These are phyloP conservation scores for Leptographium procerum DNA, from an alignment of 2,329 filamentous ascomycete genomes.

Conservation along the genomic window DNA sequence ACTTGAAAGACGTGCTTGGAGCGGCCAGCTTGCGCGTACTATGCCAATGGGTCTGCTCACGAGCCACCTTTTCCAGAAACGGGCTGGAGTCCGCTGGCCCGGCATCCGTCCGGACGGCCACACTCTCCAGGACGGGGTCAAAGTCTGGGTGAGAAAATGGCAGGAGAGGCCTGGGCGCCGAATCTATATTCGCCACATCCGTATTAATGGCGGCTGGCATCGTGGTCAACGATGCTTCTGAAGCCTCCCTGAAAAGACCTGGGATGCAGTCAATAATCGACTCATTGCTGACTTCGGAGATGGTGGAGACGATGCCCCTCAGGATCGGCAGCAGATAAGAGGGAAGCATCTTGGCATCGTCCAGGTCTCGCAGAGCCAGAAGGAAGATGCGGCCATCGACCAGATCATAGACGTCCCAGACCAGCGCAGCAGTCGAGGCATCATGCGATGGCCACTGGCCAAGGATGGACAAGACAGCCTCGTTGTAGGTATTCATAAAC, in stretches of 20 bases:
- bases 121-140: background rate
- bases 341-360: background rate
- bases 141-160: background rate
- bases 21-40: background rate
- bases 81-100: background rate
- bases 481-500: background rate
- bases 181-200: no score
- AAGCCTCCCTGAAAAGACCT: no score
- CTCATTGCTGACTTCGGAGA: no score
- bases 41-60: background rate
- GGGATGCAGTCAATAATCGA: no score
- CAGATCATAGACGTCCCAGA: conserved; percentile 16
- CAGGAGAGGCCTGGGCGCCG: background rate
- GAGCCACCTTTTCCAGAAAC: background rate
- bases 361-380: background rate
- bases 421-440: no score
- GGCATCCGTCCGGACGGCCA: background rate
- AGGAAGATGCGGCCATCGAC: conserved; percentile 15
- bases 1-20: background rate
- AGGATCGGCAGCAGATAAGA: no score
- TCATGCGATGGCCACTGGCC: no score
- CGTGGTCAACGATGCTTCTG: no score
- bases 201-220: no score
- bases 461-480: no score
- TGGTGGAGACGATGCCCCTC: no score